These are phyloP conservation scores for Fraxinus nigra DNA, from an alignment of 305 asterid species.

Conservation along the genomic window DNA sequence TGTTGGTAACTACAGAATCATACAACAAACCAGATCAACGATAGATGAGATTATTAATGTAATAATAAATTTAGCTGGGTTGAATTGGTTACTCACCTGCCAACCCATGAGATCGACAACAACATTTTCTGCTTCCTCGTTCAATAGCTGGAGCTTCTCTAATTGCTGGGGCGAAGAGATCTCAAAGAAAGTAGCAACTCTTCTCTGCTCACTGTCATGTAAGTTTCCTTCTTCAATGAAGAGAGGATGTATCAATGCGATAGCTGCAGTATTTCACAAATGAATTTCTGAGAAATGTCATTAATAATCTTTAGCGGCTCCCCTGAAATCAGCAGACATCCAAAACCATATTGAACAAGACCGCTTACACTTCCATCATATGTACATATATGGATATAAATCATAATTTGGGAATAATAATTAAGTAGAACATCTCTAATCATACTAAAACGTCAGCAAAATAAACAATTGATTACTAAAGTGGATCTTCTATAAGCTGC, in stretches of 20 bases:
- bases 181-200: slow-evolving; percentile 57
- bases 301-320: not conserved
- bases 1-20: not conserved
- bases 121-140: slow-evolving; percentile 50
- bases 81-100: slow-evolving; percentile 47
- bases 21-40: not conserved
- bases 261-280: slow-evolving; percentile 52
- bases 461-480: not conserved
- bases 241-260: slow-evolving; percentile 66
- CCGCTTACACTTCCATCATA: not conserved
- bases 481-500: not conserved
- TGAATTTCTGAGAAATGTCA: not conserved
- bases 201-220: slow-evolving; percentile 42
- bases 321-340: not conserved
- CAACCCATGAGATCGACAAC: slow-evolving; percentile 69
- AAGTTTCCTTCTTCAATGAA: slow-evolving; percentile 59
- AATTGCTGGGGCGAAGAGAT: slow-evolving; percentile 65
- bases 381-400: not conserved
- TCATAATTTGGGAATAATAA: not conserved
- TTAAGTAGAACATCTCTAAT: not conserved
- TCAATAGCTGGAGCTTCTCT: slow-evolving; percentile 49
- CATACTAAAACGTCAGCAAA: not conserved
- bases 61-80: not conserved
- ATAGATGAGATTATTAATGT: not conserved
- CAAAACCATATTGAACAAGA: not conserved